phyloP scores from a whole-genome alignment of 495 filamentous ascomycete species.

The Paragyromitra xinjiangensis region DNA sequence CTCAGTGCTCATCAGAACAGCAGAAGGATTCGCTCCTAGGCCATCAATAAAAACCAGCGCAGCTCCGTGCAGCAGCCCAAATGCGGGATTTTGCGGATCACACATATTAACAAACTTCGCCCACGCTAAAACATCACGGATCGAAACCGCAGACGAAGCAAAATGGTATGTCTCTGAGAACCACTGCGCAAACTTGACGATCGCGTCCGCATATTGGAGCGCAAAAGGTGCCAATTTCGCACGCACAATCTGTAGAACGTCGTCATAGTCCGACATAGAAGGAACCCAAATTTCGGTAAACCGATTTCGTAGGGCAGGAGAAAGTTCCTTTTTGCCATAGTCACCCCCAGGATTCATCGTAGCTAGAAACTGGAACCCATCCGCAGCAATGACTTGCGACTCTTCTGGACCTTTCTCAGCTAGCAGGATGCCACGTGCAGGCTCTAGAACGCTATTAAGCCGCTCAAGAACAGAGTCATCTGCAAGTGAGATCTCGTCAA shows the following conservation, averaged over 20 bases:
- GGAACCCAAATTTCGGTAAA: slow-evolving; percentile 99
- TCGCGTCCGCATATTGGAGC: slow-evolving; percentile 66
- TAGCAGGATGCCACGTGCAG: slow-evolving; percentile 82
- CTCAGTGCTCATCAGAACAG: slow-evolving; percentile 72
- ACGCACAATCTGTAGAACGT: slow-evolving; percentile 84
- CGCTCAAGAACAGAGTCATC: slow-evolving; percentile 97
- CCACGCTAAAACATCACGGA: slow-evolving; percentile 91
- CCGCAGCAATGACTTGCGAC: slow-evolving; percentile 76
- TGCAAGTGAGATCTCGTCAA: slow-evolving; percentile 97
- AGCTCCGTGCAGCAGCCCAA: slow-evolving; percentile 81
- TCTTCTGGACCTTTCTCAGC: slow-evolving; percentile 91
- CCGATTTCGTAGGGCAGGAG: slow-evolving; percentile 90
- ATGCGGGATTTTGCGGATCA: slow-evolving; percentile 62
- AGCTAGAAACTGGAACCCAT: slow-evolving; percentile 92
- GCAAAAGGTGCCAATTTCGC: slow-evolving; percentile 70
- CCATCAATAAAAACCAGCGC: slow-evolving; percentile 96
- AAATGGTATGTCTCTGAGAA: slow-evolving; percentile 78
- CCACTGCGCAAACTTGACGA: slow-evolving; percentile 92
- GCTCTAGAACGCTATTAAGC: slow-evolving; percentile 96
- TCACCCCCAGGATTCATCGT: slow-evolving; percentile 99
- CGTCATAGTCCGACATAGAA: slow-evolving; percentile 77
- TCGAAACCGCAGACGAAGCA: slow-evolving; percentile 69
- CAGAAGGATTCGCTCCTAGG: slow-evolving; percentile 90
- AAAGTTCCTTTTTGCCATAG: slow-evolving; percentile 96
- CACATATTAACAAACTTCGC: slow-evolving; percentile 86